Evolutionary conservation across 768 basidiomycete genomes (phyloP).

Genomic region (Amanita rubescens): DNA sequence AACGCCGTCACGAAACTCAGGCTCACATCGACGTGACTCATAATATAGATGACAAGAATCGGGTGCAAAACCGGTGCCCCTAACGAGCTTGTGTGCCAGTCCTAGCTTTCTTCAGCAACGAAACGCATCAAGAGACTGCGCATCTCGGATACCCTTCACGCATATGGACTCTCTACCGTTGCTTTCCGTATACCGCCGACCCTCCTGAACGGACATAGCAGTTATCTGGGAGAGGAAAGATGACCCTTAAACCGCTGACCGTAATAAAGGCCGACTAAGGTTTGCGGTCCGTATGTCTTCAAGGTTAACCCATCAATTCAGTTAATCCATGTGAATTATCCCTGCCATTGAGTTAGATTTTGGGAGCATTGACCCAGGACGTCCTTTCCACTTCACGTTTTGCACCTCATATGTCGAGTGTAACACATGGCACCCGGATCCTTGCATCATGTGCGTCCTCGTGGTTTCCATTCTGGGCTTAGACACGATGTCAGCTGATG

Average conservation of each 20-base stretch:
- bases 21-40: slow-evolving; percentile 64
- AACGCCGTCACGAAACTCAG: background rate
- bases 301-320: too few species aligned
- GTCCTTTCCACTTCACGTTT: too few species aligned
- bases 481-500: background rate
- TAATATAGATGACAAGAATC: slow-evolving; percentile 50
- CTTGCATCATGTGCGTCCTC: background rate
- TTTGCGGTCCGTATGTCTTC: too few species aligned
- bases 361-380: too few species aligned
- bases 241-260: too few species aligned
- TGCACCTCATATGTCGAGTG: too few species aligned
- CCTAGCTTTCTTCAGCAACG: slow-evolving; percentile 24
- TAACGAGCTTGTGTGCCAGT: slow-evolving; percentile 51
- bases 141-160: background rate
- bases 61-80: slow-evolving; percentile 48
- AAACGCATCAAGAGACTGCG: background rate
- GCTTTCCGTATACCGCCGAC: background rate
- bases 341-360: too few species aligned
- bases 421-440: too few species aligned
- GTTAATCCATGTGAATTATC: too few species aligned
- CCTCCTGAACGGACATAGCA: background rate
- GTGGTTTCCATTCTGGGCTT: background rate
- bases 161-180: background rate
- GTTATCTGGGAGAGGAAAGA: background rate
- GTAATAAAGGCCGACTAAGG: too few species aligned